phyloP scores from a whole-genome alignment of 192 early-diverging fungal species.

The Funneliformis mosseae region DNA sequence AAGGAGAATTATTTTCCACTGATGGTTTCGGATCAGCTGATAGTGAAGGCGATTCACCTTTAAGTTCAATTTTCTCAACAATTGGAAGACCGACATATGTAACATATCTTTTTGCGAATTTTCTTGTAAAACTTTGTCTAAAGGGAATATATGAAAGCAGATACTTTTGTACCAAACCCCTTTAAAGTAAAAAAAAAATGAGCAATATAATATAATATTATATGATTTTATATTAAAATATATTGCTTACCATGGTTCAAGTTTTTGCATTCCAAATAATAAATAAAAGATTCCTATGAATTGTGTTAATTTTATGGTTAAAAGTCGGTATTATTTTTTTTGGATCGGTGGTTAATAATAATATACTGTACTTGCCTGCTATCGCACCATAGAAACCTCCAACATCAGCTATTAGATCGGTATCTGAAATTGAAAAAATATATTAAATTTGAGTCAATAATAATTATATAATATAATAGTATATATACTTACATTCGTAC shows the following conservation, averaged over 20 bases:
- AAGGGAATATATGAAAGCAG: background rate
- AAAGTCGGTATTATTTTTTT: background rate
- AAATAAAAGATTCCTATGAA: background rate
- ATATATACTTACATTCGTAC: background rate
- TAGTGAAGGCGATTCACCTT: background rate
- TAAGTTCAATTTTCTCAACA: background rate
- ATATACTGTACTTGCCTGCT: background rate
- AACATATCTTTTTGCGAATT: background rate
- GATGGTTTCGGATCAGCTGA: no score
- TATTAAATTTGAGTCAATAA: no score
- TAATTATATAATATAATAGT: background rate
- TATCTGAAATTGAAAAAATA: background rate
- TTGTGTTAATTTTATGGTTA: no score
- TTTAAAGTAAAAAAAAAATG: background rate
- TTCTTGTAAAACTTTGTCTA: background rate
- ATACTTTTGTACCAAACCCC: slow-evolving; percentile 9
- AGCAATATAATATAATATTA: background rate
- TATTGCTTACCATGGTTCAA: background rate
- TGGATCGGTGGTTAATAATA: background rate
- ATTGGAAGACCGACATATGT: background rate
- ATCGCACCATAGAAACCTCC: background rate
- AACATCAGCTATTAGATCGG: background rate
- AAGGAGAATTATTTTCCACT: no score
- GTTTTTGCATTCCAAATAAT: background rate
- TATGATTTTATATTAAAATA: background rate